Percentiles rank a stretch among this genome's conserved stretches.
Evolutionary conservation across 257 asterid genomes (phyloP).

Genomic region (Solanum neorickii): DNA sequence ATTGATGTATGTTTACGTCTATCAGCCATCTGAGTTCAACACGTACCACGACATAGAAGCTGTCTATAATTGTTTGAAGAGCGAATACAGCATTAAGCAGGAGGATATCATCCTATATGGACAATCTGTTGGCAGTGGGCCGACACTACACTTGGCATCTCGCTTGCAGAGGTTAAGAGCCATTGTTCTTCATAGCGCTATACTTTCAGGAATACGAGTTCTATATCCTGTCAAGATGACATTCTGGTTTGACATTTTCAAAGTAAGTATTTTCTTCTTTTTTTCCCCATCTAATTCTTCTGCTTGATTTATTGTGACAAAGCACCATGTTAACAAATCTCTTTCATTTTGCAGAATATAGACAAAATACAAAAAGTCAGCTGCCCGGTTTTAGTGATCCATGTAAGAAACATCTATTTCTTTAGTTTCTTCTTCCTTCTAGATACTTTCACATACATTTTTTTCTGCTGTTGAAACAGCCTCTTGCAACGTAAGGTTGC

Average conservation of each 20-base stretch:
- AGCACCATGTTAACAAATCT: not conserved
- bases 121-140: conserved; percentile 97
- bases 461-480: not conserved
- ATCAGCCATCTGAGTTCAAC: conserved; percentile 93
- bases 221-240: conserved; percentile 90
- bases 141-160: conserved; percentile 86
- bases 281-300: not conserved
- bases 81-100: conserved; percentile 69
- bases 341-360: conserved; percentile 56
- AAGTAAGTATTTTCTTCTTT: conserved; percentile 29
- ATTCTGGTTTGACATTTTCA: conserved; percentile 96
- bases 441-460: not conserved
- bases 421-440: not conserved
- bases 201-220: conserved; percentile 96
- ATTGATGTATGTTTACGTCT: conserved; percentile 2
- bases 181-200: conserved; percentile 92
- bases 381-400: conserved; percentile 94
- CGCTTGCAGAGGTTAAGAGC: conserved; percentile 67
- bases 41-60: conserved; percentile 94
- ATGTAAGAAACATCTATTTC: conserved; percentile 45
- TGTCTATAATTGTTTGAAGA: conserved; percentile 75
- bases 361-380: conserved; percentile 79
- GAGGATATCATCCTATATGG: conserved; percentile 95
- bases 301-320: not conserved
- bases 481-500: not conserved